A percentile compares a stretch with the other conserved stretches of the same genome.
Evolutionary conservation across 1,284 basidiomycete genomes (phyloP).

Genomic region (Ceratobasidium sp.): DNA sequence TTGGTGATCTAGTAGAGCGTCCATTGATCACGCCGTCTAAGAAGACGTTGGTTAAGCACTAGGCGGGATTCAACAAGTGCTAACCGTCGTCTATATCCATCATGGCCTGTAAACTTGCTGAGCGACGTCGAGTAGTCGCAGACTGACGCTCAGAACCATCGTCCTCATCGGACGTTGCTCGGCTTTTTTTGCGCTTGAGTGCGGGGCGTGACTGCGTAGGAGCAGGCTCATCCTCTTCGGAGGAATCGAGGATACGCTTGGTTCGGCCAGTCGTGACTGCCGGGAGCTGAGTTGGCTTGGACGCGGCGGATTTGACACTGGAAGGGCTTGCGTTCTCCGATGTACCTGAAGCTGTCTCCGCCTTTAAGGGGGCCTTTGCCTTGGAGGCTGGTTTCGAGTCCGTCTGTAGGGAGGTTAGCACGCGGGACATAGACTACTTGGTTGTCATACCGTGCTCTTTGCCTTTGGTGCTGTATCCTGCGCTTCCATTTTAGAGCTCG

Average conservation of each 20-base stretch:
- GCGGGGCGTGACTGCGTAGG: conserved; percentile 10
- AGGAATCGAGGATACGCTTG: conserved; percentile 36
- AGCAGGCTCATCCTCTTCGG: conserved; percentile 34
- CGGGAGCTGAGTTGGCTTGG: conserved; percentile 47
- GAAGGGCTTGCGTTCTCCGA: conserved; percentile 22
- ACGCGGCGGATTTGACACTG: conserved; percentile 52
- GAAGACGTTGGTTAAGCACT: background rate
- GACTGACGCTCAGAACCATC: conserved; percentile 43
- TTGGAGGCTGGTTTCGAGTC: conserved; percentile 47
- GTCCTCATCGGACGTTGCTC: conserved; percentile 24
- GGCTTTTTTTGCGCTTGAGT: conserved; percentile 39
- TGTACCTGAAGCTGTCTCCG: background rate
- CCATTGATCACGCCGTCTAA: conserved; percentile 50
- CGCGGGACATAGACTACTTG: background rate
- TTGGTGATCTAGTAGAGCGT: conserved; percentile 28
- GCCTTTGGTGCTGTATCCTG: background rate
- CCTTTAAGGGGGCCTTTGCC: background rate
- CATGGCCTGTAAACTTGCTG: conserved; percentile 67
- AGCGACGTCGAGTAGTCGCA: conserved; percentile 56
- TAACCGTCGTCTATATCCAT: conserved; percentile 82
- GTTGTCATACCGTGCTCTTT: background rate
- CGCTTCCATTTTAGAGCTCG: background rate
- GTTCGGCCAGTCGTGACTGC: background rate
- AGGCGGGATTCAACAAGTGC: conserved; percentile 46
- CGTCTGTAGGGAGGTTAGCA: background rate